Evolutionary conservation across 179 eudicot species (phyloP), one percentile per base, ranked within the genome.

Genomic region (Silene noctiflora): DNA sequence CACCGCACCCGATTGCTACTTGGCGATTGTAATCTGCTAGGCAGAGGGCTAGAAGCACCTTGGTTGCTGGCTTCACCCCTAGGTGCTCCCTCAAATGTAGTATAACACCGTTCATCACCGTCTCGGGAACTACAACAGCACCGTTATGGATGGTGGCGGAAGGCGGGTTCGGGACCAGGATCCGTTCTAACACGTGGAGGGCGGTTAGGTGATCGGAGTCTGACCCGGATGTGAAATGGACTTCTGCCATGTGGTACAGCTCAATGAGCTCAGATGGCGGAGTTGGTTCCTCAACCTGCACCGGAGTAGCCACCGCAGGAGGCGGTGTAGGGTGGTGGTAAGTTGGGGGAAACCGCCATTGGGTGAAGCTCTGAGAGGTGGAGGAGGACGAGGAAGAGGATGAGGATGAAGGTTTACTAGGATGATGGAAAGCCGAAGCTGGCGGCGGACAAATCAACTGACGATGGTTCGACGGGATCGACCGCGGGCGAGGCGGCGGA

Each of bases 341-440:
- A 10, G 87, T 81, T 48, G 90, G 89, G 0, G 95, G 88, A 72
- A 94, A 91, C 7, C 87, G 87, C 97, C 98, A 94, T 48, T 91
- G 97, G 17, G 98, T 91, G 84, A 94, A 94, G 68, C 98, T 94
- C 51, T 93, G 98, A 5, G 98, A 93, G 44, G 96, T 86, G 80
- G 98, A 89, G 21, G 98, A 89, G 3, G 98, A 93, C 4, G 98
- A 93, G 0, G 92, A 86, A 0, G 81, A 83, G 0, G 90, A 71
- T 4, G 74, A 89, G 3, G 84, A 86, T 0, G 89, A 83, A 0
- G 77, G 77, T 22, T 76, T 77, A 48, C 35, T 56, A 17, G 65
- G 71, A 61, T 62, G 60, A 22, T 2, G 42, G 86, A 63, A 81
- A 65, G 4, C 20, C 0, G 22, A 12, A 1, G 25, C 71, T 1